Base-by-base conservation (phyloP, 1,139 yeast genomes). In the Yamadazyma membranifaciens region DNA sequence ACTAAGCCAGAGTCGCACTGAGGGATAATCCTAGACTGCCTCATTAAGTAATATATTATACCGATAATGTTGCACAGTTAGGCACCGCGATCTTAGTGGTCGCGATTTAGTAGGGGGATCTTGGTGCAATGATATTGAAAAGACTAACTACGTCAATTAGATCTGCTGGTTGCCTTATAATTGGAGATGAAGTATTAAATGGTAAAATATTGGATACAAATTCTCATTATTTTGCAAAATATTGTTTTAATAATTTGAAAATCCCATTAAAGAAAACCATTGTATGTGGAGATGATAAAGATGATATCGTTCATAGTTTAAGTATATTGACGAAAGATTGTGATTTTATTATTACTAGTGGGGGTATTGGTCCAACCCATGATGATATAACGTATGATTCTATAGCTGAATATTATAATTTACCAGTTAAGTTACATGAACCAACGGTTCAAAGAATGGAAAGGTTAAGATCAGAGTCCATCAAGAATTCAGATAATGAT, bases 341-440 rank as follows among this genome's bases (percentile, higher is more conserved):
- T 50, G 92, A 86, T 54, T 74, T 87, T 41, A 74, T 87, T 5
- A 75, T 87, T 13, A 87, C 96, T 1, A 78, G 88, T 13, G 96
- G 96, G 2, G 88, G 87, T 0, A 85, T 88, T 46, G 96, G 96
- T 0, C 87, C 95, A 3, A 88, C 96, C 0, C 95, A 87, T 53
- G 96, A 87, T 56, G 96, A 87, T 57, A 83, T 87, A 43, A 87
- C 95, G 0, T 87, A 88, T 58, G 80, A 80, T 38, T 74, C 84
- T 5, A 58, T 87, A 12, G 86, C 89, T 1, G 75, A 73, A 47
- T 84, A 86, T 15, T 87, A 71, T 52, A 62, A 62, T 2, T 59
- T 84, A 9, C 74, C 74, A 0, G 64, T 81, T 43, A 60, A 59
- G 32, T 56, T 83, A 14, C 83, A 87, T 57, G 56, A 65, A 25